phyloP scores from a whole-genome alignment of 371 early-diverging fungal species.

The Amoeboradix gromovi region DNA sequence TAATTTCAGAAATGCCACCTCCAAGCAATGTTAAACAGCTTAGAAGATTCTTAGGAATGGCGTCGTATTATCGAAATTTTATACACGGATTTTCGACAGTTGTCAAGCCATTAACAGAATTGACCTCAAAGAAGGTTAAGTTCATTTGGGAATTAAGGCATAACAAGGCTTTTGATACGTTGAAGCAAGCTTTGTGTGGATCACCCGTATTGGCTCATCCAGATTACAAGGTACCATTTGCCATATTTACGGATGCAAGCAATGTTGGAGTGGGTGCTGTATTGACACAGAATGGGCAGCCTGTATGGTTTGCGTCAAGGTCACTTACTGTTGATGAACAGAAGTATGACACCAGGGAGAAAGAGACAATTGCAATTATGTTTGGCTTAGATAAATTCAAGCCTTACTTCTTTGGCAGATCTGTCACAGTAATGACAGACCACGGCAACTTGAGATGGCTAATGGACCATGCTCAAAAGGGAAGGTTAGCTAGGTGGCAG shows the following conservation, averaged over 20 bases:
- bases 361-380: background rate
- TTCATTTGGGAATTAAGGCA: conserved; percentile 11
- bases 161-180: conserved; percentile 9
- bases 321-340: too few species aligned
- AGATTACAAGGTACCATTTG: background rate
- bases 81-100: conserved; percentile 14
- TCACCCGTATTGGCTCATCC: background rate
- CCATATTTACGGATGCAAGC: background rate
- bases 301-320: too few species aligned
- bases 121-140: conserved; percentile 8
- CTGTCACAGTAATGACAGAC: background rate
- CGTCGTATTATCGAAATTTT: conserved; percentile 20
- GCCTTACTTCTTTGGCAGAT: background rate
- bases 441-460: background rate
- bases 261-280: background rate
- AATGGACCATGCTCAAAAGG: background rate
- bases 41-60: conserved; percentile 17
- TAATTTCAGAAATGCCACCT: conserved; percentile 12
- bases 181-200: background rate
- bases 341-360: background rate
- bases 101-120: conserved; percentile 11
- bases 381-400: background rate
- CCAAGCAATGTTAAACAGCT: conserved; percentile 12
- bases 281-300: too few species aligned
- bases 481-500: background rate